Conservation (phyloP, 352 stramenopile genomes). For the Phytophthora megakarya region DNA sequence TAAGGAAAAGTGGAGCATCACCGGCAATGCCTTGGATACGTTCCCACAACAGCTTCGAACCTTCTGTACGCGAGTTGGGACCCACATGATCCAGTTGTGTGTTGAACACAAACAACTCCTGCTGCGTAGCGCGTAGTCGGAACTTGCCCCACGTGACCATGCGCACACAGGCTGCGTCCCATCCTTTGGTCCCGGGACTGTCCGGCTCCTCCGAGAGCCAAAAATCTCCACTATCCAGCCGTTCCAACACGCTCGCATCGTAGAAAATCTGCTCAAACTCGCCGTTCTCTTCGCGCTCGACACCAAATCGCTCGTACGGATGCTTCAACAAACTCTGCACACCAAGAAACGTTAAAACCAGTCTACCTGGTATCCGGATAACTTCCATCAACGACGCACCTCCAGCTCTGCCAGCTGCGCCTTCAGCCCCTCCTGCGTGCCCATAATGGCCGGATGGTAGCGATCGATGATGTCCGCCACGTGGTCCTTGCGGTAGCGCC, state of each 20-base stretch:
- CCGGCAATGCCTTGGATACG: conserved; percentile 67
- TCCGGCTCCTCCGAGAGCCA: conserved; percentile 81
- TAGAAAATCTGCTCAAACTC: conserved; percentile 89
- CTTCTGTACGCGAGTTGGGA: conserved; percentile 49
- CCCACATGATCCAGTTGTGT: conserved; percentile 80
- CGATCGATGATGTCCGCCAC: conserved; percentile 76
- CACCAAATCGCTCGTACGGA: conserved; percentile 74
- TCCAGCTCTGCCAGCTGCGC: conserved; percentile 66
- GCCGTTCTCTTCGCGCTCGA: conserved; percentile 71
- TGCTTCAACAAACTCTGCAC: conserved; percentile 48
- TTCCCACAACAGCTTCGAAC: conserved; percentile 64
- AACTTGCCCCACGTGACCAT: conserved; percentile 81
- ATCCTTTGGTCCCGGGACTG: conserved; percentile 54
- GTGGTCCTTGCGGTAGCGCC: conserved; percentile 73
- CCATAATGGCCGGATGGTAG: conserved; percentile 74
- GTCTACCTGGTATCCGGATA: too few species aligned
- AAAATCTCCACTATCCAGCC: conserved; percentile 68
- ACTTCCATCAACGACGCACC: conserved; percentile 21
- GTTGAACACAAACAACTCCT: conserved; percentile 81
- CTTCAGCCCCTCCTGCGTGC: conserved; percentile 77
- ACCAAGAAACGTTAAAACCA: conserved; percentile 3
- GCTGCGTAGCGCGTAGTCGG: conserved; percentile 55
- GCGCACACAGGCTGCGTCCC: conserved; percentile 70
- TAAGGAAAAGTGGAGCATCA: conserved; percentile 68
- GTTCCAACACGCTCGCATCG: conserved; percentile 55